A percentile compares a stretch with the other conserved stretches of the same genome.
Evolutionary conservation across 805 yeast species (phyloP).

Genomic region (Barnettozyma wickerhamii): DNA sequence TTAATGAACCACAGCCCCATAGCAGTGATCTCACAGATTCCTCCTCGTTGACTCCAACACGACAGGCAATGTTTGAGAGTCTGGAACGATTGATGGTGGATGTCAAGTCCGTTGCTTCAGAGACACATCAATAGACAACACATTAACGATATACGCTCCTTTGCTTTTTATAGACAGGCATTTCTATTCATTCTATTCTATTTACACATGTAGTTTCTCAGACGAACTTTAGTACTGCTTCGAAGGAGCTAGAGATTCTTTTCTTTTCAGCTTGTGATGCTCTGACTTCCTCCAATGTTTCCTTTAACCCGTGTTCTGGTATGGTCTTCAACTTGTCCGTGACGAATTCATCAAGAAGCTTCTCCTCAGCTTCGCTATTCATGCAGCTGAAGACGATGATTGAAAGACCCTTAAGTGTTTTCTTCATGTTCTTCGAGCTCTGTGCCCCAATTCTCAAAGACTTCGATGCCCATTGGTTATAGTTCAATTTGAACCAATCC

Average conservation of each 20-base stretch:
- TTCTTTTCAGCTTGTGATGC: conserved; percentile 13
- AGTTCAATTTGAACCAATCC: conserved; percentile 55
- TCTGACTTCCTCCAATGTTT: conserved; percentile 13
- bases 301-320: conserved; percentile 36
- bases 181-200: neutral
- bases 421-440: conserved; percentile 41
- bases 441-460: conserved; percentile 42
- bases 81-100: conserved; percentile 21
- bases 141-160: too few relatives aligned
- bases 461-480: conserved; percentile 47
- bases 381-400: conserved; percentile 31
- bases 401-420: conserved; percentile 38
- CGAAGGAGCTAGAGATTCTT: conserved; percentile 13
- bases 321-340: conserved; percentile 27
- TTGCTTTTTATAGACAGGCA: neutral
- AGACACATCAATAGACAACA: too few relatives aligned
- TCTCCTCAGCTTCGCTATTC: conserved; percentile 27
- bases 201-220: neutral
- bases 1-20: conserved; percentile 6
- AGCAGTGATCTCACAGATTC: conserved; percentile 6
- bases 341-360: conserved; percentile 29
- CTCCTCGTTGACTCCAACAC: conserved; percentile 11
- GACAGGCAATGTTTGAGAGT: conserved; percentile 18
- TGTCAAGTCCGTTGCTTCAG: conserved; percentile 4
- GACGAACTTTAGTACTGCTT: conserved; percentile 1